These are phyloP conservation scores for Pleurotus ostreatus DNA, from an alignment of 768 basidiomycete genomes.

Conservation along the genomic window DNA sequence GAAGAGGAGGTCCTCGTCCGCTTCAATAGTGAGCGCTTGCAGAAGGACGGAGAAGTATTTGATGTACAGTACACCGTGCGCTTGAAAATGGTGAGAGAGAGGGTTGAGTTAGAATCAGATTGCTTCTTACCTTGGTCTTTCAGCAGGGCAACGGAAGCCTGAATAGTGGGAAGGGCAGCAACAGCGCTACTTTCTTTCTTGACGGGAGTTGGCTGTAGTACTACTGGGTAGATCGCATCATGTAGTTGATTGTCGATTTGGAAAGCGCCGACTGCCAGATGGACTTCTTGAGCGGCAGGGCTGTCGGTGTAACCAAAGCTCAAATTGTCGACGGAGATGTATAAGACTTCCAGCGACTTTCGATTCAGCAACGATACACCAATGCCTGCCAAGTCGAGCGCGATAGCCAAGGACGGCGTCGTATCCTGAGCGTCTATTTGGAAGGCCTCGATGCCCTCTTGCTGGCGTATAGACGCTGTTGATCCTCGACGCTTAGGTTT, in stretches of 20 bases:
- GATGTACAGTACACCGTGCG: conserved; percentile 97
- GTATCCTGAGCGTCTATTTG: conserved; percentile 82
- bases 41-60: conserved; percentile 95
- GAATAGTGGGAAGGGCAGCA: conserved; percentile 84
- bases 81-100: conserved; percentile 35
- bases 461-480: conserved; percentile 45
- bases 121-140: conserved; percentile 81
- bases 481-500: conserved; percentile 61
- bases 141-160: conserved; percentile 82
- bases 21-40: conserved; percentile 91
- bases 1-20: conserved; percentile 96
- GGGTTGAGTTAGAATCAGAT: background rate
- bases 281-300: conserved; percentile 73
- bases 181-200: conserved; percentile 70
- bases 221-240: conserved; percentile 91
- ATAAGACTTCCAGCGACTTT: conserved; percentile 84
- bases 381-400: conserved; percentile 81
- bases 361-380: conserved; percentile 91
- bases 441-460: conserved; percentile 79
- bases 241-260: conserved; percentile 98
- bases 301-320: conserved; percentile 85
- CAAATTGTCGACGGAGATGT: conserved; percentile 72
- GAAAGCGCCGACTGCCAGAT: conserved; percentile 76
- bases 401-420: conserved; percentile 58
- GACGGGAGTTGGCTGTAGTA: conserved; percentile 90